Base-by-base conservation (phyloP, 176 grass and related monocot species). In the Typha latifolia region DNA sequence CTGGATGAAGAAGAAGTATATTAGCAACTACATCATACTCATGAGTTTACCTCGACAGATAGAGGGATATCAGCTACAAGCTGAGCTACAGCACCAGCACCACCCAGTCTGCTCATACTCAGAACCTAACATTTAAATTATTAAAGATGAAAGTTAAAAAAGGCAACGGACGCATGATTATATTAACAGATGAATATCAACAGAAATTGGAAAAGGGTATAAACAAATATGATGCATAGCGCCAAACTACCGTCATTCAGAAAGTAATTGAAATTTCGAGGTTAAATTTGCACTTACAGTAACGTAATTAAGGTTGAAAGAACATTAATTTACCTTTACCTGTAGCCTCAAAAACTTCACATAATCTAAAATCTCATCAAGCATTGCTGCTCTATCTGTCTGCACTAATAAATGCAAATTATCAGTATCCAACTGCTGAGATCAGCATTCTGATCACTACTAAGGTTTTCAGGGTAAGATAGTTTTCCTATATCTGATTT, bases 321-420 rank as follows among this genome's bases (percentile, higher is more conserved):
- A 61, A 20, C 14, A 23, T 32, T 51, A 56, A 52, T 13, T n/a
- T 74, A 99, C 95, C 95, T 99, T 99, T 34, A 97, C 93, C 92
- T 97, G 93, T 74, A 97, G 88, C 75, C 89, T 97, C 78, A 97
- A 80, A 74, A 97, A 97, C 75, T 89, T 92, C 32, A 97, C 93
- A 78, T 97, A 97, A 69, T 92, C 88, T 15, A 97, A 79, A 67
- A 97, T 92, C 81, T 97, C 93, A 82, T 97, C 93, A 76, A 97
- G 85, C 93, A 97, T 92, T 69, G 75, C 88, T 86, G 93, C 93
- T 80, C 85, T 97, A 84, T 97, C 93, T 74, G 88, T 89, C 93
- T 97, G 93, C 80, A 79, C 74, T 77, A 49, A 61, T 78, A 61
- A 81, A 78, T 47, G 62, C 14, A 69, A 75, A 51, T 47, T 12